A percentile compares a stretch with the other conserved stretches of the same genome.
Conservation (phyloP, 192 early-diverging fungal genomes). For the Coemansia sp. region DNA sequence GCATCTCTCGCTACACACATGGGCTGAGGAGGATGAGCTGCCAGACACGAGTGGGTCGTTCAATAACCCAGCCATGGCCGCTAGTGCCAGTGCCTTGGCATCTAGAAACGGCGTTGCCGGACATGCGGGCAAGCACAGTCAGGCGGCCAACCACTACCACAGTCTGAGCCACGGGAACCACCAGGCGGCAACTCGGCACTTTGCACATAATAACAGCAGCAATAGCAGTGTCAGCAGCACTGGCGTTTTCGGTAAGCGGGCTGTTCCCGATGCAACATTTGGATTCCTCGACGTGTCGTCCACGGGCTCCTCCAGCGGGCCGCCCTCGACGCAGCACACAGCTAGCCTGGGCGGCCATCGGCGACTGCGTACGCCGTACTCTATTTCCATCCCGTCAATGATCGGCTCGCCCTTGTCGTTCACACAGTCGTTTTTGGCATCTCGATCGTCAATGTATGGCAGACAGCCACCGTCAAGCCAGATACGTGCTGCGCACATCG, state of each 20-base stretch:
- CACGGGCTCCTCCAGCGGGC: slow-evolving; percentile 28
- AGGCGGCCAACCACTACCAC: slow-evolving; percentile 4
- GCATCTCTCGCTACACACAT: slow-evolving; percentile 39
- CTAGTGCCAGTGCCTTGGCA: not conserved
- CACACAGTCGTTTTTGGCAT: slow-evolving; percentile 49
- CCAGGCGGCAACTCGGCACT: not conserved
- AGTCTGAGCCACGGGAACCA: slow-evolving; percentile 1
- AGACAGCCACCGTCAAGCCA: slow-evolving; percentile 51
- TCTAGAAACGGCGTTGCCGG: not conserved
- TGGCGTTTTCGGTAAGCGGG: slow-evolving; percentile 9
- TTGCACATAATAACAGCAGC: not conserved
- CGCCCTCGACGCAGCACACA: slow-evolving; percentile 11
- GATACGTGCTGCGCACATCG: slow-evolving; percentile 51
- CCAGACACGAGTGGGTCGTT: slow-evolving; percentile 8
- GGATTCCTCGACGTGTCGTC: slow-evolving; percentile 31
- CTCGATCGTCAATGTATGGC: slow-evolving; percentile 48
- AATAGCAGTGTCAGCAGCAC: slow-evolving; percentile 8
- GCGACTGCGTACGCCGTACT: slow-evolving; percentile 40
- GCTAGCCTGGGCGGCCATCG: slow-evolving; percentile 13
- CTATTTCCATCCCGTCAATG: slow-evolving; percentile 48
- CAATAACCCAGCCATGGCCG: not conserved
- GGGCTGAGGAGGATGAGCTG: slow-evolving; percentile 49
- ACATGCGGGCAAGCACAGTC: not conserved
- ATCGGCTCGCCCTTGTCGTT: slow-evolving; percentile 51
- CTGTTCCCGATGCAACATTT: slow-evolving; percentile 9